Conservation (phyloP, 768 basidiomycete genomes). For the Crucibulum laeve region DNA sequence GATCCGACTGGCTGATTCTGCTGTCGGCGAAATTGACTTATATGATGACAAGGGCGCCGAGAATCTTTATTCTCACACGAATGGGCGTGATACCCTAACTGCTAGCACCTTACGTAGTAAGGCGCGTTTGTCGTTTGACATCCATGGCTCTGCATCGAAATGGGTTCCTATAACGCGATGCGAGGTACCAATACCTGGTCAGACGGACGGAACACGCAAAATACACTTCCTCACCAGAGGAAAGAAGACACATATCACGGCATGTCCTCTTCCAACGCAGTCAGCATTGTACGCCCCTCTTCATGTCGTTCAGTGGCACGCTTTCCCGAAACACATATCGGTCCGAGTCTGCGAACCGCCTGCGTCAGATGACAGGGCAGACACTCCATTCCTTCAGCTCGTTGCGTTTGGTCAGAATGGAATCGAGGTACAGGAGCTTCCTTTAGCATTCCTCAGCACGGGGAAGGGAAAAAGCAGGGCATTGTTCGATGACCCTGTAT, state of each 20-base stretch:
- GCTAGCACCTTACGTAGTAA: constrained; percentile 19
- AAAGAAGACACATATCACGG: constrained; percentile 61
- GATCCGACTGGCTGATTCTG: constrained; percentile 76
- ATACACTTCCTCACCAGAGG: constrained; percentile 70
- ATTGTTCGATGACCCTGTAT: constrained; percentile 40
- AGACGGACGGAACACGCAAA: constrained; percentile 27
- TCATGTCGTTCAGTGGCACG: constrained; percentile 53
- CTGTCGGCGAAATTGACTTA: constrained; percentile 75
- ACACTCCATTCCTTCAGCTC: constrained; percentile 57
- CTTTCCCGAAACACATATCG: constrained; percentile 48
- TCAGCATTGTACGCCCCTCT: constrained; percentile 46
- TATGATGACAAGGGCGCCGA: constrained; percentile 27
- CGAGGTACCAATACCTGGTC: constrained; percentile 37
- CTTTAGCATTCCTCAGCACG: constrained; percentile 49
- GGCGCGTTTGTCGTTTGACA: constrained; percentile 27
- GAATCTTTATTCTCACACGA: background rate
- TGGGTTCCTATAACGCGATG: constrained; percentile 51
- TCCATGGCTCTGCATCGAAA: constrained; percentile 24
- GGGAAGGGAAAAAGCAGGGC: constrained; percentile 44
- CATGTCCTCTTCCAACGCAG: constrained; percentile 60
- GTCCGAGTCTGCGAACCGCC: constrained; percentile 43
- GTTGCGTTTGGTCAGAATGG: constrained; percentile 68
- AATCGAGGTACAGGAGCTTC: constrained; percentile 69
- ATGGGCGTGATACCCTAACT: constrained; percentile 6
- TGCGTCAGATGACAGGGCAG: constrained; percentile 14